Base-by-base conservation (phyloP, 495 filamentous ascomycete species). In the Patellaria atrata region DNA sequence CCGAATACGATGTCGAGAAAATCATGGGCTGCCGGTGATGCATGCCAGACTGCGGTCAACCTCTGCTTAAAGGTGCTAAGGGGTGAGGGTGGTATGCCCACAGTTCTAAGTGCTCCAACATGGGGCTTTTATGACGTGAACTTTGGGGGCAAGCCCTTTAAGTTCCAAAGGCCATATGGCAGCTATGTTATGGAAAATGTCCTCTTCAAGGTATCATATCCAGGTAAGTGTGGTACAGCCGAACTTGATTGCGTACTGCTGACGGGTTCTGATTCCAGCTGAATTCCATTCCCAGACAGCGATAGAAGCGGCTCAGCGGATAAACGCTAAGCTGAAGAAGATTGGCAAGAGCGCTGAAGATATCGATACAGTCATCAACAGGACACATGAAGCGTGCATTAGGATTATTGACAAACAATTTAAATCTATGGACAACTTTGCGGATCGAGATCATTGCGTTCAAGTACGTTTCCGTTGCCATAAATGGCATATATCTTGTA, bases 101-200 rank as follows among this genome's bases (percentile, higher is more conserved):
- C 84, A 10, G 87, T 97, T 25, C 68, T 97, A 27, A 85, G 82
- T 14, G 85, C 89, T 6, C 89, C 87, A 13, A 75, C 75, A 37
- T 97, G 89, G 89, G 89, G 89, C 27, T 97, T 94, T 72, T 97
- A 97, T 59, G 89, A 97, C 55, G 85, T 94, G 36, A 67, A 87
- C 36, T 97, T 97, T 69, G 82, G 86, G 67, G 83, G 82, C 61
- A 79, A 87, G 53, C 34, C 37, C 19, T 97, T 97, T 60, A 61
- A 82, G 56, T 96, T 94, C 70, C 89, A 97, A 64, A 75, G 89
- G 30, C 75, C 76, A 27, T 97, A 96, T 53, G 89, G 86, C 47
- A 87, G 79, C 68, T 97, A 97, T 57, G 91, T 97, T 35, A 97
- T 97, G 89, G 89, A 97, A 73, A 97, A 96, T 55, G 81, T 97